phyloP scores from a whole-genome alignment of 495 filamentous ascomycete species.

The Xylaria grammica region DNA sequence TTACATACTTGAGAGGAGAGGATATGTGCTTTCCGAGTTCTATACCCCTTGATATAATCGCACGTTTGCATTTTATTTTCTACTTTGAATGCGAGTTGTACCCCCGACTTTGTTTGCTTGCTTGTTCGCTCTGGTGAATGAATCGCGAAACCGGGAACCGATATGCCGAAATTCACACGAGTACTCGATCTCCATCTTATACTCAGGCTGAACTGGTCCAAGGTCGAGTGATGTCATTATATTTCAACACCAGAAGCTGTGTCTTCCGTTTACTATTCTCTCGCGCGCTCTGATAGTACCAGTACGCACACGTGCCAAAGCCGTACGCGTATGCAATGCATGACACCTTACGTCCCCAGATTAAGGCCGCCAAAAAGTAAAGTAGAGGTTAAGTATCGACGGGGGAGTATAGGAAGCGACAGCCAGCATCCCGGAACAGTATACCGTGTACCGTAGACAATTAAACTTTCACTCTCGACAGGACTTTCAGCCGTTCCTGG shows the following conservation, averaged over 20 bases:
- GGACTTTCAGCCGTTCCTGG: background rate
- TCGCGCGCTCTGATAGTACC: background rate
- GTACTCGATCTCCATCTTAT: conserved; percentile 6
- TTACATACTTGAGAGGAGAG: background rate
- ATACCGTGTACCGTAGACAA: background rate
- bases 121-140: background rate
- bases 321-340: conserved; percentile 14
- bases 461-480: background rate
- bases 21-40: conserved; percentile 22
- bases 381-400: background rate
- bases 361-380: conserved; percentile 2
- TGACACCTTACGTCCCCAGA: background rate
- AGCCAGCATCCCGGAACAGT: conserved; percentile 5
- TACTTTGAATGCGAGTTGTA: background rate
- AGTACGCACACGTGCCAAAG: conserved; percentile 18
- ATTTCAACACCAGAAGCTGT: background rate
- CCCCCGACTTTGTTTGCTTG: background rate
- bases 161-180: conserved; percentile 13
- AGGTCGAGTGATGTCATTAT: conserved; percentile 19
- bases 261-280: background rate
- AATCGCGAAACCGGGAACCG: background rate
- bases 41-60: conserved; percentile 27
- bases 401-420: background rate
- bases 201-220: conserved; percentile 13
- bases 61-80: conserved; percentile 8